Base-by-base conservation (phyloP, 495 filamentous ascomycete genomes). In the Corynascus novoguineensis region DNA sequence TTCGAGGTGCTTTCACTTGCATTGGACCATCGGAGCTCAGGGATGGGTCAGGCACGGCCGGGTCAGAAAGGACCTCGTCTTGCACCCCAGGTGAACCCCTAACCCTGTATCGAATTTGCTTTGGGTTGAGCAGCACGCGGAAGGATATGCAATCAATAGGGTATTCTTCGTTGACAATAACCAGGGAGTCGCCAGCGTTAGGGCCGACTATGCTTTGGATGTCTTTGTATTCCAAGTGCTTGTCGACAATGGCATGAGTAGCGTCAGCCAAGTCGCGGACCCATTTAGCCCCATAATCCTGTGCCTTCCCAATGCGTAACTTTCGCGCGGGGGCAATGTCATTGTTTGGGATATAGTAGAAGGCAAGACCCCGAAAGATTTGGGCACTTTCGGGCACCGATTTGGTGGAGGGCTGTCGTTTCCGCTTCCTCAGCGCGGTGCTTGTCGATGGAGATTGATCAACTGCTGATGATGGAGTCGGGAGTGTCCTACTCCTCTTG, bases 231-330 rank as follows among this genome's bases (percentile, higher is more conserved):
- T 69, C 75, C 46, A 93, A 66, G 1, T 69, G 70, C 49, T 84
- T 86, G 63, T 97, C 93, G 5, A 89, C 87, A 57, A 97, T 80
- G 53, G 95, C 75, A 73, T 96, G 90, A 0, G 83, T 90, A 7
- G 81, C 78, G 0, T 53, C 69, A 25, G 50, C 48, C 19, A 72
- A 11, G 4, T 64, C 55, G 31, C 69, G 55, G 40, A 66, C 69
- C 74, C 75, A 75, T 21, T 67, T 71, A 5, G 84, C 92, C 27
- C 93, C 93, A 64, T 85, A 86, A 61, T 92, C 85, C 53, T 82
- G 78, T 0, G 86, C 85, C 67, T 85, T 89, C 25, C 78, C 78
- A 40, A 96, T 92, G 27, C 87, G 83, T 25, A 86, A 62, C 52
- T 79, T 81, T 21, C 92, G 81, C 1, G 81, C 71, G 1, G 79